A percentile compares a stretch with the other conserved stretches of the same genome.
Conservation (phyloP, 2,329 filamentous ascomycete genomes). For the Colletotrichum horii region DNA sequence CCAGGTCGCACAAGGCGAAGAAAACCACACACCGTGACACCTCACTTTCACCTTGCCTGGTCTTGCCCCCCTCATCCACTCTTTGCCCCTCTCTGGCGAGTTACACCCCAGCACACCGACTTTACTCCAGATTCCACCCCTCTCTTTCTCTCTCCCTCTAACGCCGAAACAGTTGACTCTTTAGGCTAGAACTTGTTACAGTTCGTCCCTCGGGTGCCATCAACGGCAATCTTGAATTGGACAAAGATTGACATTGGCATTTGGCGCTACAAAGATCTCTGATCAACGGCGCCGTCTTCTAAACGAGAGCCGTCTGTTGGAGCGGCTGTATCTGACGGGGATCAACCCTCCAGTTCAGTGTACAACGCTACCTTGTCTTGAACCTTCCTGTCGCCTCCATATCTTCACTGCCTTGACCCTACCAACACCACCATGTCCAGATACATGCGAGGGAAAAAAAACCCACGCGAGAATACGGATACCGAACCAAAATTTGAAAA, state of each 20-base stretch:
- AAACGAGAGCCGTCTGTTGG: neutral
- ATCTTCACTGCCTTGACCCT: neutral
- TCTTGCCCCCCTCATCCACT: neutral
- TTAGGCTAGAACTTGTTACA: neutral
- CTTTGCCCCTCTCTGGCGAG: neutral
- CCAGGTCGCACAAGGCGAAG: neutral
- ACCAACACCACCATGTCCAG: neutral
- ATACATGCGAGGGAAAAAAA: neutral
- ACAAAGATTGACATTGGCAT: neutral
- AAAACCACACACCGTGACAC: neutral
- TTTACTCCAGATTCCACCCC: neutral
- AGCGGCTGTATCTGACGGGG: slow-evolving; percentile 8
- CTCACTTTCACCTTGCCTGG: neutral
- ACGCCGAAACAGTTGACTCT: neutral
- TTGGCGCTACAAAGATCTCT: neutral
- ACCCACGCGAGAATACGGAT: neutral
- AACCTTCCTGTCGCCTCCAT: neutral
- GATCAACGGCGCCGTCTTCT: neutral
- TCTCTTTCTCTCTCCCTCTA: neutral
- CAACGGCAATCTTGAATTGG: neutral
- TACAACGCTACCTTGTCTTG: neutral
- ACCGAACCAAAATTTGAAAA: neutral
- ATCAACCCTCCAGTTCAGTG: neutral
- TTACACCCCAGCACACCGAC: neutral
- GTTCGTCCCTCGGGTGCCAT: neutral